Evolutionary conservation across 2,329 filamentous ascomycete species (phyloP).

Genomic region (Diaporthe sp.): DNA sequence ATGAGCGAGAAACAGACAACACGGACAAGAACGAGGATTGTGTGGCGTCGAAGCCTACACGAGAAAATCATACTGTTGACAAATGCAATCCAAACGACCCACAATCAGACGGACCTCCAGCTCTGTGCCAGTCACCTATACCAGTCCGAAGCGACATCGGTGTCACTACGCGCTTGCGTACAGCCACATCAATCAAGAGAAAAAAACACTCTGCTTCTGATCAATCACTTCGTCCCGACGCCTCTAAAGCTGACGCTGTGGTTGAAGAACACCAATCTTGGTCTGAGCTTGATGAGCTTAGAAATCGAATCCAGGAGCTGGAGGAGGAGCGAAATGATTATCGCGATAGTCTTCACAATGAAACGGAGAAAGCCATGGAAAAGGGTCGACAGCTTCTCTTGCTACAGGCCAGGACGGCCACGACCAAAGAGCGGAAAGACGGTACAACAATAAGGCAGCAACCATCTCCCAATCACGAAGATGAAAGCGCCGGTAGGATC

Average conservation of each 20-base stretch:
- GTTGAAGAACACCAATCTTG: not conserved
- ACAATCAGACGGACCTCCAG: not conserved
- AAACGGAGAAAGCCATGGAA: not conserved
- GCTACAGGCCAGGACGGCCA: not conserved
- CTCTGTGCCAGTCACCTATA: not conserved
- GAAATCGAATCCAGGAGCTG: not conserved
- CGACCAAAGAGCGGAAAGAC: not conserved
- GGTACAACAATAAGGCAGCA: not conserved
- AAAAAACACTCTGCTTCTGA: not conserved
- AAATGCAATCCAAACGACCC: not conserved
- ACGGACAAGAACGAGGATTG: not conserved
- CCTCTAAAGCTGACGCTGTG: not conserved
- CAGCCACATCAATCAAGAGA: not conserved
- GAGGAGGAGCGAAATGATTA: constrained; percentile 1
- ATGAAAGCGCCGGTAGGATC: not conserved
- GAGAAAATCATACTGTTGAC: not conserved
- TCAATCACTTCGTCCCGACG: not conserved
- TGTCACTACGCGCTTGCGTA: not conserved
- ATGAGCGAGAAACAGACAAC: not conserved
- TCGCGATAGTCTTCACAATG: not conserved
- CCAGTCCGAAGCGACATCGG: not conserved
- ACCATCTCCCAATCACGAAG: not conserved
- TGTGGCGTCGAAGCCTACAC: not conserved
- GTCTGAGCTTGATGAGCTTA: not conserved
- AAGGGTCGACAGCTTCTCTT: not conserved